Conservation (phyloP, 345 rosid species). For the Bruguiera gymnorhiza region DNA sequence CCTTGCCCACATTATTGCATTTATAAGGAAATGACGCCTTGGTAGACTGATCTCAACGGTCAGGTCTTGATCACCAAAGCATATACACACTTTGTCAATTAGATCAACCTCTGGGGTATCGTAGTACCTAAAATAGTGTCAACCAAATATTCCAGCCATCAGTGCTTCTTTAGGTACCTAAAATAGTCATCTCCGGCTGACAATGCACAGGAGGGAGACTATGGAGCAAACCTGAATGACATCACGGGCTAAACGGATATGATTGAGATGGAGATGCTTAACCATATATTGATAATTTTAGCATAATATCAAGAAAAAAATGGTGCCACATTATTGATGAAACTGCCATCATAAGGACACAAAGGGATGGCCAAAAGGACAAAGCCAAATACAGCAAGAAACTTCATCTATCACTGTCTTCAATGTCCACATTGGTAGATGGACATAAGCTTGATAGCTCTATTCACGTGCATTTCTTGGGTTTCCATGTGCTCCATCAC, state of each 20-base stretch:
- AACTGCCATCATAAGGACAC: conserved; percentile 2
- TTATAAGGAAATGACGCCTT: no score
- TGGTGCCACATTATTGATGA: background rate
- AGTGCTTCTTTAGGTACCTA: no score
- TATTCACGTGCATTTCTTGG: conserved; percentile 35
- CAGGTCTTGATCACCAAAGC: no score
- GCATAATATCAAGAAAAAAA: background rate
- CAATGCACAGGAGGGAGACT: no score
- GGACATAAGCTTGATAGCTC: conserved; percentile 35
- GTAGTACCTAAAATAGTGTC: no score
- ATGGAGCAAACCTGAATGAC: no score
- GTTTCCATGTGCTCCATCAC: conserved; percentile 41
- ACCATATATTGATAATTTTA: background rate
- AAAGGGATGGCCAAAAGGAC: conserved; percentile 17
- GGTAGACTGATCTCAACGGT: no score
- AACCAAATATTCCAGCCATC: no score
- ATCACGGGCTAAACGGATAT: background rate
- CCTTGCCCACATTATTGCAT: no score
- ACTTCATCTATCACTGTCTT: conserved; percentile 31
- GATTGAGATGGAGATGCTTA: background rate
- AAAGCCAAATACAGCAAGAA: conserved; percentile 27
- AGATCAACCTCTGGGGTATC: no score
- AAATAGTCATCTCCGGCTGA: no score
- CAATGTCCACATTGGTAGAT: conserved; percentile 22
- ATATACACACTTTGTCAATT: no score